Conservation (phyloP, 257 asterid species). For the Lycium ferocissimum region DNA sequence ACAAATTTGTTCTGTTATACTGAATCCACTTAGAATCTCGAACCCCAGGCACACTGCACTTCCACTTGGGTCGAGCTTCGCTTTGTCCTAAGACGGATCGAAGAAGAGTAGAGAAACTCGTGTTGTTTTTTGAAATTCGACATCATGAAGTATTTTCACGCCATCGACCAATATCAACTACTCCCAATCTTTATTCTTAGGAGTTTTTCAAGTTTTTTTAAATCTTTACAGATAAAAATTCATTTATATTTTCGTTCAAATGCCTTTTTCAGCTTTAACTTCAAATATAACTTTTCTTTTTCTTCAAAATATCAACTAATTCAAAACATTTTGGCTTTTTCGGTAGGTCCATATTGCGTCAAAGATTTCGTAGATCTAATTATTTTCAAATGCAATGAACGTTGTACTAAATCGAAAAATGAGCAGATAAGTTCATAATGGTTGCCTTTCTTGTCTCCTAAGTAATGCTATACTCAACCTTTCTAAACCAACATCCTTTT, state of each 20-base stretch:
- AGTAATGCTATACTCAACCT: neutral
- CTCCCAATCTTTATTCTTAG: neutral
- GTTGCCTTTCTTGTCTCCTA: conserved; percentile 17
- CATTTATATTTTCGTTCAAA: neutral
- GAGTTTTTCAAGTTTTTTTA: neutral
- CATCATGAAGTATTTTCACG: neutral
- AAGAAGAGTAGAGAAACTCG: neutral
- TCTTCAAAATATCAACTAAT: neutral
- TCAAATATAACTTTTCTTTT: neutral
- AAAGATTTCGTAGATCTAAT: neutral
- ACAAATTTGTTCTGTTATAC: neutral
- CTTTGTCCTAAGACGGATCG: too few relatives aligned
- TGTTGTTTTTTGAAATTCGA: neutral
- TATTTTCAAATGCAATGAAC: neutral
- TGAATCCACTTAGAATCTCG: neutral
- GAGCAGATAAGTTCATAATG: neutral
- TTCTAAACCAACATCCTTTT: neutral
- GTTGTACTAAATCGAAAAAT: conserved; percentile 7
- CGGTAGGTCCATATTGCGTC: neutral
- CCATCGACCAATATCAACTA: neutral
- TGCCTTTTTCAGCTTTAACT: neutral
- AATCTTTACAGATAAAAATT: neutral
- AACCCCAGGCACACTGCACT: neutral
- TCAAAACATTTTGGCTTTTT: neutral
- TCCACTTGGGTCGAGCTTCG: neutral